A percentile compares a stretch with the other conserved stretches of the same genome.
Evolutionary conservation across 306 rosid species (phyloP).

Genomic region (Quercus agrifolia): DNA sequence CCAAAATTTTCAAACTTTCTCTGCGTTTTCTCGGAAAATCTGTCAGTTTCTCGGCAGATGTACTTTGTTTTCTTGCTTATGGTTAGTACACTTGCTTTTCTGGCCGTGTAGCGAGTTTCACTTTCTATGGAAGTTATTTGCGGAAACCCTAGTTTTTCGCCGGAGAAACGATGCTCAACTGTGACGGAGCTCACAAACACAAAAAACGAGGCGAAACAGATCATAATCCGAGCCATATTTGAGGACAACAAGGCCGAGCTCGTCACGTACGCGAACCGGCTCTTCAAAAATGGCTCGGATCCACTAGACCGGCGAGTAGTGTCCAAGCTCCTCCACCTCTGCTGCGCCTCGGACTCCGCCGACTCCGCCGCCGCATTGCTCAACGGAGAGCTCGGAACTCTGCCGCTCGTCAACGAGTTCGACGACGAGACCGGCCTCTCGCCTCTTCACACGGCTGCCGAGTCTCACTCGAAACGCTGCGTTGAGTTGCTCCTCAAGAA

Average conservation of each 20-base stretch:
- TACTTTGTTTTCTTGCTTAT: background rate
- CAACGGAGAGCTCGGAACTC: slow-evolving; percentile 28
- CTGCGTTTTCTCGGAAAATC: background rate
- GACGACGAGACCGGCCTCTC: slow-evolving; percentile 31
- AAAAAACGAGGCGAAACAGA: slow-evolving; percentile 6
- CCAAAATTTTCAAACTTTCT: background rate
- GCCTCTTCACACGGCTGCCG: slow-evolving; percentile 42
- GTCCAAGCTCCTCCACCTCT: slow-evolving; percentile 34
- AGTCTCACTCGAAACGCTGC: slow-evolving; percentile 33
- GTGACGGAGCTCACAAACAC: slow-evolving; percentile 13
- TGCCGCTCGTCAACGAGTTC: slow-evolving; percentile 30
- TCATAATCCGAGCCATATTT: slow-evolving; percentile 14
- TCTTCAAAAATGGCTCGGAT: slow-evolving; percentile 4
- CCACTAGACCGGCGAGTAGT: slow-evolving; percentile 19
- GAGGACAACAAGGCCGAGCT: slow-evolving; percentile 25
- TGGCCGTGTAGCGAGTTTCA: background rate
- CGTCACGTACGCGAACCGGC: slow-evolving; percentile 5
- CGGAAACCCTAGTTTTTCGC: background rate
- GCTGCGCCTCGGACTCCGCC: slow-evolving; percentile 39
- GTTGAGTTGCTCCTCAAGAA: slow-evolving; percentile 33
- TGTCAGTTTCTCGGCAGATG: background rate
- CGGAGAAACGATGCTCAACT: slow-evolving; percentile 9
- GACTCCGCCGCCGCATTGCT: slow-evolving; percentile 34
- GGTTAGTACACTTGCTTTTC: background rate
- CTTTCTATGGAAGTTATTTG: background rate